These are phyloP conservation scores for Boletus reticulatus DNA, from an alignment of 768 basidiomycete genomes.

Conservation along the genomic window DNA sequence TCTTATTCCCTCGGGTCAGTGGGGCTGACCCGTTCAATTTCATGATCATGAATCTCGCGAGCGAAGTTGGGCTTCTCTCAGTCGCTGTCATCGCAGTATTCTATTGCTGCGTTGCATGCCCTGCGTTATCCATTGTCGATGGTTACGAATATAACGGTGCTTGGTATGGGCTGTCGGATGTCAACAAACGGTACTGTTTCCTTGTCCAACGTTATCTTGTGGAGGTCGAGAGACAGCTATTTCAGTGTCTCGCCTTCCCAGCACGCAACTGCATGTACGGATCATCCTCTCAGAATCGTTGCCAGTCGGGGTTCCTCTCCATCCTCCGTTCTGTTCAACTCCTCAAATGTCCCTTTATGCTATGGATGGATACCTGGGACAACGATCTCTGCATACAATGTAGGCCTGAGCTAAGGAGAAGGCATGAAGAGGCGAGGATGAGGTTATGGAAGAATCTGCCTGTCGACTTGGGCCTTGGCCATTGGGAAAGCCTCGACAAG, in stretches of 20 bases:
- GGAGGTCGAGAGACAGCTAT: not conserved
- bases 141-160: constrained; percentile 9
- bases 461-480: not conserved
- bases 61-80: constrained; percentile 9
- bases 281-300: not conserved
- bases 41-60: constrained; percentile 11
- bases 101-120: constrained; percentile 9
- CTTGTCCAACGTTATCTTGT: not conserved
- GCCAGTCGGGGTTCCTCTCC: not conserved
- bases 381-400: not conserved
- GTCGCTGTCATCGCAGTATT: not conserved
- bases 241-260: not conserved
- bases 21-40: constrained; percentile 13
- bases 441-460: constrained; percentile 1
- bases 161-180: not conserved
- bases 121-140: not conserved
- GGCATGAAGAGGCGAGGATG: not conserved
- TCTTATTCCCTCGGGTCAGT: constrained; percentile 6
- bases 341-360: not conserved
- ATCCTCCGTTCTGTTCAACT: not conserved
- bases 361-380: constrained; percentile 3
- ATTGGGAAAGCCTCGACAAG: constrained; percentile 8
- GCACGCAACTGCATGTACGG: not conserved
- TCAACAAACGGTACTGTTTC: not conserved
- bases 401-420: not conserved